These are phyloP conservation scores for Erysimum pusillum DNA, from an alignment of 441 rosid species.

Conservation along the genomic window DNA sequence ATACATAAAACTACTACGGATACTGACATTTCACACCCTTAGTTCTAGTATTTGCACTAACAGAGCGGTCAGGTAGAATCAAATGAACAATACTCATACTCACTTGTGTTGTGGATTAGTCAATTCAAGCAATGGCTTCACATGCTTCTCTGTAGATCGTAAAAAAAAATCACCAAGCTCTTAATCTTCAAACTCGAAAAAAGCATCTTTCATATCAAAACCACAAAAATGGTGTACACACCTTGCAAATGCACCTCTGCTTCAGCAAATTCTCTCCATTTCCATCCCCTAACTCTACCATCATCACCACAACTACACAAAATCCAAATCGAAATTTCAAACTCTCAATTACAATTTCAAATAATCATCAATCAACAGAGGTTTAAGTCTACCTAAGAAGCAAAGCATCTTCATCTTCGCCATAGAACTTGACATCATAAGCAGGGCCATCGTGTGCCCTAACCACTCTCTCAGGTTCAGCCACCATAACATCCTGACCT, in stretches of 20 bases:
- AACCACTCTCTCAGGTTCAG: conserved; percentile 69
- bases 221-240: conserved; percentile 32
- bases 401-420: conserved; percentile 69
- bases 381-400: conserved; percentile 66
- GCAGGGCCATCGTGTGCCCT: conserved; percentile 88
- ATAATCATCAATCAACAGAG: conserved; percentile 14
- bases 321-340: conserved; percentile 2
- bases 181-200: conserved; percentile 3
- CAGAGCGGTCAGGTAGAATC: neutral
- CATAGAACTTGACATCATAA: conserved; percentile 89
- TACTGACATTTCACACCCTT: neutral
- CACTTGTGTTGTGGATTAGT: conserved; percentile 91
- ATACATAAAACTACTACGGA: neutral
- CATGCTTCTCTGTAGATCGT: conserved; percentile 60
- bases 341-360: conserved; percentile 12
- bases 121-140: conserved; percentile 71
- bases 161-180: conserved; percentile 3
- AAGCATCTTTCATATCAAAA: neutral
- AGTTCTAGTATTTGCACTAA: conserved; percentile 9
- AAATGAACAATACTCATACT: conserved; percentile 46
- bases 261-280: conserved; percentile 68
- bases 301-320: conserved; percentile 92
- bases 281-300: conserved; percentile 93
- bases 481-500: conserved; percentile 52
- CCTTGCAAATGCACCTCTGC: conserved; percentile 63